These are phyloP conservation scores for Macrolepiota dolichaula DNA, from an alignment of 768 basidiomycete species.

Conservation along the genomic window DNA sequence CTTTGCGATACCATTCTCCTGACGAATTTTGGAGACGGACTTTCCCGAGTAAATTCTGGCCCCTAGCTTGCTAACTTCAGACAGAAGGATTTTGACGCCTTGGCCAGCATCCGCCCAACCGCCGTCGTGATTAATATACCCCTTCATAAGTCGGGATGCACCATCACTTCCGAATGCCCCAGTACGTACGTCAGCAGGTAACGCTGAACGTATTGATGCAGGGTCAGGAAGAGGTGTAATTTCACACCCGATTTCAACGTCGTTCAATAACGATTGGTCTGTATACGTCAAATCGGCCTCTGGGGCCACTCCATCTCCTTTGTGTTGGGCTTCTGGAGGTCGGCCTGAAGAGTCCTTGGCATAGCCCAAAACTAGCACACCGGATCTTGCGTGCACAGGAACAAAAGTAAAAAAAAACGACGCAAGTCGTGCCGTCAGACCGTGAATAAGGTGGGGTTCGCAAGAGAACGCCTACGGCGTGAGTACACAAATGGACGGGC, in stretches of 20 bases:
- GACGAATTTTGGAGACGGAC: slow-evolving; percentile 47
- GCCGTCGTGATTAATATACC: slow-evolving; percentile 72
- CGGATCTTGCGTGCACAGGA: slow-evolving; percentile 45
- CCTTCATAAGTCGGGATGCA: not conserved
- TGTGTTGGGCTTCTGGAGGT: not conserved
- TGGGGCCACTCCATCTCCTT: not conserved
- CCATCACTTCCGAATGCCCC: slow-evolving; percentile 36
- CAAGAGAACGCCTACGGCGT: not conserved
- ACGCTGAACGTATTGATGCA: slow-evolving; percentile 41
- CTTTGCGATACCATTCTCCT: slow-evolving; percentile 33
- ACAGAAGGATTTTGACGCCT: slow-evolving; percentile 54
- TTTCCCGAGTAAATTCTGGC: slow-evolving; percentile 60
- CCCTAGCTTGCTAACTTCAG: slow-evolving; percentile 53
- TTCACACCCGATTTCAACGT: slow-evolving; percentile 51
- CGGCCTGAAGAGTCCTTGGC: slow-evolving; percentile 16
- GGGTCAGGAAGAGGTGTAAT: slow-evolving; percentile 36
- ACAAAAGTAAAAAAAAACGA: slow-evolving; percentile 1
- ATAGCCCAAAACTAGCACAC: slow-evolving; percentile 58
- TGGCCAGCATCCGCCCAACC: slow-evolving; percentile 85
- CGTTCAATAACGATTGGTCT: slow-evolving; percentile 58
- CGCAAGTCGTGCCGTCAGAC: not conserved
- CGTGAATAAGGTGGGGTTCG: not conserved
- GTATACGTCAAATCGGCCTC: slow-evolving; percentile 35
- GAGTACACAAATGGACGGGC: not conserved
- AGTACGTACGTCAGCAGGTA: slow-evolving; percentile 39